A percentile compares a stretch with the other conserved stretches of the same genome.
phyloP scores from a whole-genome alignment of 768 basidiomycete species.

The Galerina marginata region DNA sequence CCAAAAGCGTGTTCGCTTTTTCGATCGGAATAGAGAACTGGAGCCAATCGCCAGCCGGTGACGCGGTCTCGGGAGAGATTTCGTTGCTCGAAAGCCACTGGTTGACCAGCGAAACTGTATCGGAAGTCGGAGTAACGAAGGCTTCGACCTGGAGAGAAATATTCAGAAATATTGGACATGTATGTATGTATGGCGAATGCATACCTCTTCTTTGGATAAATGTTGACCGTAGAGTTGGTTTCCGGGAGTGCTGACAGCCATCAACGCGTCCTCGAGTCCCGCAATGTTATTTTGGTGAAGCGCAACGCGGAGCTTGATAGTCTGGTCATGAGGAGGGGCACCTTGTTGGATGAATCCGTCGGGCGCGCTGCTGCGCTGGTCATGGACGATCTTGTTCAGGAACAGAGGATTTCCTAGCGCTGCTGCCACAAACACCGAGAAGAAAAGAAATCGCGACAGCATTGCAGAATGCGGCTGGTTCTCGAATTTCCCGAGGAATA shows the following conservation, averaged over 20 bases:
- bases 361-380: constrained; percentile 25
- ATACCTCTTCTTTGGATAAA: constrained; percentile 47
- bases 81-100: constrained; percentile 40
- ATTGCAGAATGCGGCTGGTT: background rate
- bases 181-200: background rate
- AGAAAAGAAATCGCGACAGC: constrained; percentile 15
- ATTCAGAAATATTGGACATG: background rate
- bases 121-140: constrained; percentile 39
- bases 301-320: constrained; percentile 49
- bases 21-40: constrained; percentile 43
- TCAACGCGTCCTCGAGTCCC: constrained; percentile 45
- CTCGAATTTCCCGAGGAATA: background rate
- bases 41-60: constrained; percentile 44
- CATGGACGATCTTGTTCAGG: constrained; percentile 26
- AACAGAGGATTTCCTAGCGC: constrained; percentile 17
- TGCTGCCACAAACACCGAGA: constrained; percentile 12
- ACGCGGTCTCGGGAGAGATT: constrained; percentile 36
- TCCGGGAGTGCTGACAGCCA: constrained; percentile 53
- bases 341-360: constrained; percentile 29
- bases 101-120: constrained; percentile 41
- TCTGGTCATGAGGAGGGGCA: constrained; percentile 25
- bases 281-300: constrained; percentile 50
- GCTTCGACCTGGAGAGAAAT: constrained; percentile 8
- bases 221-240: constrained; percentile 54
- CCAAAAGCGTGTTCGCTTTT: constrained; percentile 44